Evolutionary conservation across 805 yeast genomes (phyloP), one percentile per base, ranked within the genome.

Genomic region (Candida endomychidarum): DNA sequence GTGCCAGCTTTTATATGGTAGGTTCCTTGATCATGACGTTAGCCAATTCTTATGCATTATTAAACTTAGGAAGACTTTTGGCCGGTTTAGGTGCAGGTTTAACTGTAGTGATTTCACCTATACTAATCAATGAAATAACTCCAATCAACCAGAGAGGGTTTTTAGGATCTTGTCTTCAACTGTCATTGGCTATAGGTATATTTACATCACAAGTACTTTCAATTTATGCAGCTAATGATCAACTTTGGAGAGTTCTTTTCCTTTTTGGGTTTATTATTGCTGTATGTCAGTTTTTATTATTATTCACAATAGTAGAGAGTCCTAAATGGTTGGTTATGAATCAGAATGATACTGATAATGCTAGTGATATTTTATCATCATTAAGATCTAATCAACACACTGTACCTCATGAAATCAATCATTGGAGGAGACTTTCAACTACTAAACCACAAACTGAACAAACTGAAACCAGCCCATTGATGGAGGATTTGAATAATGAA

Each of bases 241-340:
- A 56, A 38, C 61, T 63, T 41, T 69, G 74, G 74, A 54, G 73
- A 27, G 36, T 41, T 22, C 49, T 68, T 6, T 68, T 66, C 41
- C 43, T 51, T 8, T 45, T 57, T 34, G 63, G 62, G 2, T 46
- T 51, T 9, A 22, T 40, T 0, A 37, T 66, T 11, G 68, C 58
- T 0, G 29, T 56, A 1, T 22, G 51, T 21, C 70, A 65, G 41
- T 63, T 61, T 38, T 15, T 52, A 2, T 47, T 59, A 17, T 45
- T 66, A n/a, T 63, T 63, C 48, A 55, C 69, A 5, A 59, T 61
- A 3, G 54, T 54, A 2, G 74, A 69, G 45, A 62, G 69, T 18
- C 74, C 74, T 2, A 68, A 67, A 48, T 69, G 74, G 74, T 48
- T 67, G 11, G 51, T 68, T n/a, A 44, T 61, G 34, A 50, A 53